Evolutionary conservation across 1,284 basidiomycete species (phyloP).

Genomic region (Schizopora paradoxa): DNA sequence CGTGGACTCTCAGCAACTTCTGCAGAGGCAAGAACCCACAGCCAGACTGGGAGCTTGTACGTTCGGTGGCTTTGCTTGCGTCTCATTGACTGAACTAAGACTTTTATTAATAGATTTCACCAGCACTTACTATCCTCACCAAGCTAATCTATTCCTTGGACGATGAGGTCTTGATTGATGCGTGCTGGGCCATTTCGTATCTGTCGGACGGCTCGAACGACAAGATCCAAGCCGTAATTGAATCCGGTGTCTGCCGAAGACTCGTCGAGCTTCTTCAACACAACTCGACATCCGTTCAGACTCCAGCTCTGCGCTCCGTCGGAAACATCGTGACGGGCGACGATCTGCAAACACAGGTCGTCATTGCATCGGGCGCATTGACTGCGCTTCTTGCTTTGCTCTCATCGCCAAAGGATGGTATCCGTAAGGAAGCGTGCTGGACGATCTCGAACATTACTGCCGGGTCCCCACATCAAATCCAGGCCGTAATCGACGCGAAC

Average conservation of each 20-base stretch:
- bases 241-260: slow-evolving; percentile 95
- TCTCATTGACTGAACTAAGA: too few relatives aligned
- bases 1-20: slow-evolving; percentile 98
- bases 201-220: slow-evolving; percentile 99
- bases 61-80: slow-evolving; percentile 24
- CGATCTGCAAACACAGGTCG: slow-evolving; percentile 97
- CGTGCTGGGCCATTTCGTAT: slow-evolving; percentile 99
- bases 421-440: slow-evolving; percentile 98
- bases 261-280: slow-evolving; percentile 98
- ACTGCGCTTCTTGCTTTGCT: slow-evolving; percentile 89
- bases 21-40: slow-evolving; percentile 95
- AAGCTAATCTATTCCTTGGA: slow-evolving; percentile 99
- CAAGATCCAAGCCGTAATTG: slow-evolving; percentile 99
- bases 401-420: slow-evolving; percentile 95
- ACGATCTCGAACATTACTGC: slow-evolving; percentile 99
- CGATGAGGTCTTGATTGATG: slow-evolving; percentile 98
- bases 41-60: slow-evolving; percentile 89
- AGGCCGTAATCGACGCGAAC: slow-evolving; percentile 82
- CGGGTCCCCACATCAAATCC: slow-evolving; percentile 94
- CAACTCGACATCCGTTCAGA: slow-evolving; percentile 96
- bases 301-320: slow-evolving; percentile 94
- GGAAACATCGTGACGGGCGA: slow-evolving; percentile 99
- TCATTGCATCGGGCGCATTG: slow-evolving; percentile 94
- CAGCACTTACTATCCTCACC: slow-evolving; percentile 91
- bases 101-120: slow-evolving; percentile 70